phyloP scores from a whole-genome alignment of 495 filamentous ascomycete genomes.

The Penicillium roqueforti region DNA sequence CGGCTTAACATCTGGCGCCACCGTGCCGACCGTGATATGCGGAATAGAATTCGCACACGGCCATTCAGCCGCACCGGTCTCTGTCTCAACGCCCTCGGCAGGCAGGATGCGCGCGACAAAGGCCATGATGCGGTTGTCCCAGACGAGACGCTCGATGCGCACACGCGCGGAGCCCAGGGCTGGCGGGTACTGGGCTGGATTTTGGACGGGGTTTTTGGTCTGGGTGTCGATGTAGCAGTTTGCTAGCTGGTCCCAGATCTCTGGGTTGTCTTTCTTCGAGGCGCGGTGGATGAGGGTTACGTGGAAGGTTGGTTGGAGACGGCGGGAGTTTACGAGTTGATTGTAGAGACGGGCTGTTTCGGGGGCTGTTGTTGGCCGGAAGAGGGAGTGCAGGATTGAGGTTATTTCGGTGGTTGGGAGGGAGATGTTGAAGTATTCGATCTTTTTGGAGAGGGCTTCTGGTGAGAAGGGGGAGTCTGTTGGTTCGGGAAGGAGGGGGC shows the following conservation, averaged over 20 bases:
- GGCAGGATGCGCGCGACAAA: constrained; percentile 69
- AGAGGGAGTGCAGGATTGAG: constrained; percentile 61
- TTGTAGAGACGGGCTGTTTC: constrained; percentile 63
- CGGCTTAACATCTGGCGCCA: constrained; percentile 68
- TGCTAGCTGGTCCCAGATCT: constrained; percentile 67
- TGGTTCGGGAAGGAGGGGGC: constrained; percentile 11
- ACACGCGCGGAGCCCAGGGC: constrained; percentile 50
- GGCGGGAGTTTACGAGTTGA: constrained; percentile 64
- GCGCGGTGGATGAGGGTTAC: constrained; percentile 88
- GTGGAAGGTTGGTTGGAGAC: constrained; percentile 84
- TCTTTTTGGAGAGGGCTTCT: constrained; percentile 41
- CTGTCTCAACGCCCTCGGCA: constrained; percentile 22
- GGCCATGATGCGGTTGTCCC: constrained; percentile 79
- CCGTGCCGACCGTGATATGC: constrained; percentile 87
- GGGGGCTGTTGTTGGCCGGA: constrained; percentile 36
- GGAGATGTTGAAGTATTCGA: constrained; percentile 81
- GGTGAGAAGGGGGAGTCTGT: constrained; percentile 13
- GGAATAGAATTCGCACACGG: constrained; percentile 72
- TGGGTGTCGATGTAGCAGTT: constrained; percentile 42
- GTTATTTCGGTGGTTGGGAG: constrained; percentile 56
- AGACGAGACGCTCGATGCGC: constrained; percentile 67
- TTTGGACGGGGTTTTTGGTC: constrained; percentile 34
- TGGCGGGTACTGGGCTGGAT: constrained; percentile 35
- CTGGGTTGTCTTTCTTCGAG: constrained; percentile 49
- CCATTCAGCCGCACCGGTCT: constrained; percentile 40